Base-by-base conservation (phyloP, 768 basidiomycete species). In the Suillus subluteus region DNA sequence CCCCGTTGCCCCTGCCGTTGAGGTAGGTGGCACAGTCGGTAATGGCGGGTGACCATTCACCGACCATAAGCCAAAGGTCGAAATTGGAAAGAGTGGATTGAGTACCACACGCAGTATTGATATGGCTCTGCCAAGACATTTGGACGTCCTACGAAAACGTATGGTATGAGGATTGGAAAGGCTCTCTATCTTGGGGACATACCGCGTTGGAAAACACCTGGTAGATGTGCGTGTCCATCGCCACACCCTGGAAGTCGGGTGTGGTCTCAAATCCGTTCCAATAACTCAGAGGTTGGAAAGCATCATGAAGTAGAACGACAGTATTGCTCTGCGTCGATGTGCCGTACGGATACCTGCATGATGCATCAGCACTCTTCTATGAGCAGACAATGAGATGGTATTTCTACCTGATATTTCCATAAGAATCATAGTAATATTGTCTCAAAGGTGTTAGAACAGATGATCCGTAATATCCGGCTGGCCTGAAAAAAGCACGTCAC, bases 11-110 rank as follows among this genome's bases (percentile, higher is more conserved):
- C 54, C 93, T 87, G 4, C 95, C 95, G 70, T 96, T 96, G 58
- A 98, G 81, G 55, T 78, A 79, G 43, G 16, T 72, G 56, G 78
- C 78, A 69, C 92, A 93, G 72, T 94, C 94, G 8, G 86, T 94
- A 62, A 84, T 79, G 2, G 91, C 91, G 3, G 92, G 85, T 1
- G 91, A 88, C 89, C 92, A 98, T 79, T 98, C 95, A 50, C 95
- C 95, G 32, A 95, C 93, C 54, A 95, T 82, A 18, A 87, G 83
- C 95, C 93, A 95, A 35, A 96, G 83, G 46, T 86, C 82, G 70
- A 87, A 88, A 23, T 73, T 70, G 0, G 84, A 73, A 7, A 94
- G 82, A 0, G 79, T 71, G 12, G 80, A 77, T 15, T 78, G 81
- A 44, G 79, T 74, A 59, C 69, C 69, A 71, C 93, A 95, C 5